phyloP scores from a whole-genome alignment of 305 asterid species.

The Plantago coronopus region DNA sequence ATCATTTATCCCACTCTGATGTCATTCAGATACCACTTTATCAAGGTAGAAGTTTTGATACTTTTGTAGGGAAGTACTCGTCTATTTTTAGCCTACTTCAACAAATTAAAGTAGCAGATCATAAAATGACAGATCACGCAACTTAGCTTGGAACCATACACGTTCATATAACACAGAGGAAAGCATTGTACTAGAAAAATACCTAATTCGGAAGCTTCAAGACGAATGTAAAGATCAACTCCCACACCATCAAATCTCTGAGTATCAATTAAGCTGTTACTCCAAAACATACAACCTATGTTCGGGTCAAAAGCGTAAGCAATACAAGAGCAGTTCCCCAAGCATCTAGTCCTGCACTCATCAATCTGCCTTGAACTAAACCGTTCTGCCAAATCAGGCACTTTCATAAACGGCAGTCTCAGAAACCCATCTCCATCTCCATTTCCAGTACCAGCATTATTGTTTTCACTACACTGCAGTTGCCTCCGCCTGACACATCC shows the following conservation, averaged over 20 bases:
- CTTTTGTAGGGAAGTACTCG: too few species aligned
- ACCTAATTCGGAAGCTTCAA: not conserved
- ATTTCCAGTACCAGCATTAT: not conserved
- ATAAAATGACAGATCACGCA: too few species aligned
- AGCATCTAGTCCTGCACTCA: constrained; percentile 1
- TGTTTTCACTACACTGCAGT: not conserved
- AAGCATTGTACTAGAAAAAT: not conserved
- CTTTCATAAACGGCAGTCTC: not conserved
- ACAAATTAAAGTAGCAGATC: too few species aligned
- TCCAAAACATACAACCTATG: constrained; percentile 7
- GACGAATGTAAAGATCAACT: not conserved
- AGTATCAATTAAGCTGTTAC: not conserved
- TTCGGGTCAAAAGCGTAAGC: constrained; percentile 1
- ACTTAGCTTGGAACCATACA: too few species aligned
- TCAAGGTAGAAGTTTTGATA: too few species aligned
- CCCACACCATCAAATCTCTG: not conserved
- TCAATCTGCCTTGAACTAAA: not conserved
- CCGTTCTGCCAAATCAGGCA: constrained; percentile 7
- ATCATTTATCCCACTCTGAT: too few species aligned
- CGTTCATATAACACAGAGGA: too few species aligned
- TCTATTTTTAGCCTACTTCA: too few species aligned
- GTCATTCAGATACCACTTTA: too few species aligned
- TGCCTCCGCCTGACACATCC: constrained; percentile 46
- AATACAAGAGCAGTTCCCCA: constrained; percentile 5
- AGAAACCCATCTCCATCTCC: not conserved